phyloP scores from a whole-genome alignment of 441 rosid genomes.

The Erodium texanum region DNA sequence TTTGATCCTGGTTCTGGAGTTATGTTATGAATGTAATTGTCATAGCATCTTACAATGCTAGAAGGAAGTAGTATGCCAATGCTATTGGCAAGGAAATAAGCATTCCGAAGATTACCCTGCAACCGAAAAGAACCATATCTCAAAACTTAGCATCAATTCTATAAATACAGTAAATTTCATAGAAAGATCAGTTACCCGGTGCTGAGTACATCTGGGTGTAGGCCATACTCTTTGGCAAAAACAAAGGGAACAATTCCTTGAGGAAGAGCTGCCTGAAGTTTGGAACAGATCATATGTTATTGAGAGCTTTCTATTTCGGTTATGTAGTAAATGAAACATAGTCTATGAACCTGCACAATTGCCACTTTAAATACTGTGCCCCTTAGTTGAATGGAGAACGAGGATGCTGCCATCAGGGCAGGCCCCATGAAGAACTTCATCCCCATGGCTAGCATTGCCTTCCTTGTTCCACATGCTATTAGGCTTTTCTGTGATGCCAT shows the following conservation, averaged over 20 bases:
- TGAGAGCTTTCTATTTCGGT: not conserved
- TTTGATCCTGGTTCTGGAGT: constrained; percentile 5
- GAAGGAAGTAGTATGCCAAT: constrained; percentile 60
- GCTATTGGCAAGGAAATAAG: constrained; percentile 62
- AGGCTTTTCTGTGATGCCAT: constrained; percentile 64
- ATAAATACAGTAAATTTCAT: not conserved
- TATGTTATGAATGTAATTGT: not conserved
- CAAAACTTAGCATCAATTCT: not conserved
- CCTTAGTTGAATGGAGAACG: constrained; percentile 39
- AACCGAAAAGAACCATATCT: constrained; percentile 6
- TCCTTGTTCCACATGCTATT: constrained; percentile 60
- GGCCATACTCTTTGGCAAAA: constrained; percentile 76
- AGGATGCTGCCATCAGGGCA: constrained; percentile 59
- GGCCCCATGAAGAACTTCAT: constrained; percentile 64
- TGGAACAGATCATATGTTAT: not conserved
- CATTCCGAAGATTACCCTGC: constrained; percentile 81
- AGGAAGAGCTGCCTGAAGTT: constrained; percentile 77
- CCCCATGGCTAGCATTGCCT: constrained; percentile 44
- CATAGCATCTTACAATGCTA: constrained; percentile 28
- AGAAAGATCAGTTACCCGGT: constrained; percentile 44
- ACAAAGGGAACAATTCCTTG: constrained; percentile 90
- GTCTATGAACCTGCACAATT: constrained; percentile 51
- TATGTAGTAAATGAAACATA: not conserved
- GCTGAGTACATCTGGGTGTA: constrained; percentile 71
- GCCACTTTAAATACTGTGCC: constrained; percentile 44